These are phyloP conservation scores for Aspergillus phoenicis DNA, from an alignment of 2,329 filamentous ascomycete species.

Conservation along the genomic window DNA sequence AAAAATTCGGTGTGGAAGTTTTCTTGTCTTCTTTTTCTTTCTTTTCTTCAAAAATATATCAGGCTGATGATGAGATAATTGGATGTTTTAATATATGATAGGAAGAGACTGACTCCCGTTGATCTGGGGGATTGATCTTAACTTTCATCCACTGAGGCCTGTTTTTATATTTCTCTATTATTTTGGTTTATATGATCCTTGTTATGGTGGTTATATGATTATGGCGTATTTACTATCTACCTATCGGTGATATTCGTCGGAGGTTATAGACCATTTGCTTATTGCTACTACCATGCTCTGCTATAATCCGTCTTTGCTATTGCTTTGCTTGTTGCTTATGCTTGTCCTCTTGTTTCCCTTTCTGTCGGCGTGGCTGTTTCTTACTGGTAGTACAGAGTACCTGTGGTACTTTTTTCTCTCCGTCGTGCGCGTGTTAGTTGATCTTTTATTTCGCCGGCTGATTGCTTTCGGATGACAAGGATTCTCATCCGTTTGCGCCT, in stretches of 20 bases:
- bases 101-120: constrained; percentile 51
- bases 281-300: background rate
- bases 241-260: background rate
- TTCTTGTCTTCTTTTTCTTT: constrained; percentile 14
- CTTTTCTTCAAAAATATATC: constrained; percentile 18
- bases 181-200: constrained; percentile 12
- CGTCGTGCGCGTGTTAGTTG: background rate
- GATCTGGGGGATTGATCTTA: constrained; percentile 43
- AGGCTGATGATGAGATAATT: constrained; percentile 49
- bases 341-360: background rate
- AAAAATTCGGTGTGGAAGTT: constrained; percentile 5
- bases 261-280: background rate
- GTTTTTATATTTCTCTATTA: constrained; percentile 9
- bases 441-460: background rate
- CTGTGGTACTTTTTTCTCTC: background rate
- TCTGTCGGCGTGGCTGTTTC: background rate
- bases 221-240: background rate
- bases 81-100: constrained; percentile 45
- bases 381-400: background rate
- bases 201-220: background rate
- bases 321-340: background rate
- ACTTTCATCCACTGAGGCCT: constrained; percentile 47
- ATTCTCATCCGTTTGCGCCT: background rate
- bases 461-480: background rate
- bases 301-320: background rate